Conservation (phyloP, 2,329 filamentous ascomycete species). For the Fusarium beomiforme region DNA sequence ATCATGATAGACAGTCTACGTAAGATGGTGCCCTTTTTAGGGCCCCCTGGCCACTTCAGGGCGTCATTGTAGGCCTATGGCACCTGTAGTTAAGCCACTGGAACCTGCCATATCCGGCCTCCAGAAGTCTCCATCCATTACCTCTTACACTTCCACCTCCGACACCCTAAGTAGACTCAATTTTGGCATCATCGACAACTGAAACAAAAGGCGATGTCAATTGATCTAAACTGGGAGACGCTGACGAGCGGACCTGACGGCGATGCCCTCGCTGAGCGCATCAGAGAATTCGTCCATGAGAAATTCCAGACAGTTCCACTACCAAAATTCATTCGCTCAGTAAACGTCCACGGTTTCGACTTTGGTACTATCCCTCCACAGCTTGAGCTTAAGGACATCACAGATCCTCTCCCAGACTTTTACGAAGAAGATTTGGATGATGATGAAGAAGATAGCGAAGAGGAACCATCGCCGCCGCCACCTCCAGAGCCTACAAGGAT, state of each 20-base stretch:
- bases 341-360: constrained; percentile 92
- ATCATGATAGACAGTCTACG: background rate
- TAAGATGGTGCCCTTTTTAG: background rate
- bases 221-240: constrained; percentile 96
- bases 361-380: constrained; percentile 86
- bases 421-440: constrained; percentile 83
- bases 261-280: constrained; percentile 81
- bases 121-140: background rate
- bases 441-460: constrained; percentile 53
- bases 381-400: constrained; percentile 95
- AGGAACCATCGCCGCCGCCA: constrained; percentile 35
- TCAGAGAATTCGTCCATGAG: constrained; percentile 93
- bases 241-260: constrained; percentile 92
- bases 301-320: constrained; percentile 93
- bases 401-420: constrained; percentile 94
- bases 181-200: background rate
- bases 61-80: background rate
- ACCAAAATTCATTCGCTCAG: constrained; percentile 95
- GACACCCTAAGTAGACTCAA: background rate
- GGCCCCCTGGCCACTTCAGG: background rate
- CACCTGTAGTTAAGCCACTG: constrained; percentile 13
- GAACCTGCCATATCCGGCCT: constrained; percentile 1
- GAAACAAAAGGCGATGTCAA: constrained; percentile 74
- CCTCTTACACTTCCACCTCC: constrained; percentile 19
- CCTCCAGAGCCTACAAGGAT: constrained; percentile 33